Evolutionary conservation across 1,139 yeast genomes (phyloP), one percentile per base, ranked within the genome.

Genomic region (Komagataea norvegica): DNA sequence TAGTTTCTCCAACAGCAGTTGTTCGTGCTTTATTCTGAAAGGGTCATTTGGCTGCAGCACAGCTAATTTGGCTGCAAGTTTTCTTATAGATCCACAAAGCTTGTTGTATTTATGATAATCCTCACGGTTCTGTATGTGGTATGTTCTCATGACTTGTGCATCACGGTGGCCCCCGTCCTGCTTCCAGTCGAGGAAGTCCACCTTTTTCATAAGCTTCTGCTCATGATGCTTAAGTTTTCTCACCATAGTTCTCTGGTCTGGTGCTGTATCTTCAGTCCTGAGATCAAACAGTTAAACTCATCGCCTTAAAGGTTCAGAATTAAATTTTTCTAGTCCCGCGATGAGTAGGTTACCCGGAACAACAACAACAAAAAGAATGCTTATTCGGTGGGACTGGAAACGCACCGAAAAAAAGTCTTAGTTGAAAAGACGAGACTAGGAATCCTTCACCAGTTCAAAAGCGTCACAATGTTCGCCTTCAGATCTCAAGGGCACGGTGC

Each of bases 161-260:
- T 91, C 98, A 47, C 98, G 70, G 60, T 93, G 98, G 26, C 93
- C 89, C 43, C 82, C 82, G 60, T 91, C 98, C 57, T 88, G 95
- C 61, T 91, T 91, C 96, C 97, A 93, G 62, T 91, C 95, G 39
- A 88, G 84, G 67, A 93, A 87, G 60, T 91, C 97, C 43, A 91
- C 97, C 64, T 91, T 93, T 69, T 86, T 89, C 55, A 91, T 76
- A 57, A 91, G 77, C 66, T 88, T 89, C 70, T 85, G 81, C 72
- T 91, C 98, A 64, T 91, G 98, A 66, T 85, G 88, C 61, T 91
- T 93, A 47, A 91, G 74, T 54, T 84, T 76, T 62, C 98, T 77
- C 40, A 87, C 96, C 97, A 89, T 89, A 20, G 39, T 62, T n/a
- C n/a, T n/a, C n/a, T n/a, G n/a, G n/a, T n/a, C n/a, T n/a, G n/a